Evolutionary conservation across 805 yeast species (phyloP), one percentile per base, ranked within the genome.

Genomic region (Komagataella phaffii): DNA sequence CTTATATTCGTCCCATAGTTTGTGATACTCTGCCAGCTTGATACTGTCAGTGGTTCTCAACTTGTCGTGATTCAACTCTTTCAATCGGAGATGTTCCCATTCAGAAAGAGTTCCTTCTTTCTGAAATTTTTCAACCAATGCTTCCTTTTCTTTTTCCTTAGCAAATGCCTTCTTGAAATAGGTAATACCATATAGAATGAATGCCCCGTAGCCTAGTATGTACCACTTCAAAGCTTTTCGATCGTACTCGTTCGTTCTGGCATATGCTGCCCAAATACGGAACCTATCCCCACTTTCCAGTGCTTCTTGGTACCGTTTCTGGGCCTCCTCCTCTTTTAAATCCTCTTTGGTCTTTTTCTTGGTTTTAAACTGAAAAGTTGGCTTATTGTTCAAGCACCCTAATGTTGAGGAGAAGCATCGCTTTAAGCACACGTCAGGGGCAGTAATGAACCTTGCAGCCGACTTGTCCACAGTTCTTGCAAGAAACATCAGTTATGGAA

Each of bases 141-240:
- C 64, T 50, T 64, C 67, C 53, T 80, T 66, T 59, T 83, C 88
- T 53, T 76, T 70, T 55, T 85, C 91, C 64, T 81, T 81, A 47
- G 71, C 66, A 62, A 77, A 85, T 50, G 84, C 63, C 59, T 83
- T 85, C 58, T 79, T 72, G 80, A 85, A 81, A 62, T 81, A 80
- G 60, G 74, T 74, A 53, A 78, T 73, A 50, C 88, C 86, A 53
- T 81, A 76, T 18, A 76, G 69, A 24, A 80, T 62, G 59, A 83
- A 76, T 7, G 75, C 67, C 1, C 71, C 70, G 61, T 84, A 84
- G 2, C 79, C 75, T n/a, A 76, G 78, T 46, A 85, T 61, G 55
- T 84, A 77, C 61, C 74, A 79, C 57, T 78, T 77, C 5, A 89
- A 81, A 72, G 84, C 72, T 49, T 75, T 74, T 58, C 75, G 80